Conservation (phyloP, 2,329 filamentous ascomycete species). For the Pyricularia grisea region DNA sequence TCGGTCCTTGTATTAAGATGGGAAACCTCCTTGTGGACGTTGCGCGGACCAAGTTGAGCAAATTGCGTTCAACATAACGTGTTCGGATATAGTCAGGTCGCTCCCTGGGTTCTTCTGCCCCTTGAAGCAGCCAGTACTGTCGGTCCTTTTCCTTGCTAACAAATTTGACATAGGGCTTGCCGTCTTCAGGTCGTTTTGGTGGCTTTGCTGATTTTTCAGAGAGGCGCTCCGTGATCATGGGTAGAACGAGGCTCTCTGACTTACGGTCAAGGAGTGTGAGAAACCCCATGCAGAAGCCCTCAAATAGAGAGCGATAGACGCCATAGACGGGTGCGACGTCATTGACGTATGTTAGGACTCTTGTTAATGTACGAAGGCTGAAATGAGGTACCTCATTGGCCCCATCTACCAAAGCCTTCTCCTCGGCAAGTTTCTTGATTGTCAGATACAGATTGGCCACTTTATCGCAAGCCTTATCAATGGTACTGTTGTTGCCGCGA, state of each 20-base stretch:
- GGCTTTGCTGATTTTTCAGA: slow-evolving; percentile 57
- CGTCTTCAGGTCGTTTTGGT: slow-evolving; percentile 68
- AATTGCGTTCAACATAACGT: slow-evolving; percentile 85
- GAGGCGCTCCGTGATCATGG: slow-evolving; percentile 72
- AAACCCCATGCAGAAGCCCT: slow-evolving; percentile 98
- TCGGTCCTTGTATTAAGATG: slow-evolving; percentile 91
- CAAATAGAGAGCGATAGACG: slow-evolving; percentile 75
- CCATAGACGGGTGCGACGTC: slow-evolving; percentile 80
- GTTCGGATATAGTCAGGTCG: slow-evolving; percentile 93
- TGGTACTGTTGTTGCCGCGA: slow-evolving; percentile 58
- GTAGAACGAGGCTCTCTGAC: slow-evolving; percentile 70
- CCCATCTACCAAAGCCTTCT: slow-evolving; percentile 84
- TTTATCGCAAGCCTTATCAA: slow-evolving; percentile 65
- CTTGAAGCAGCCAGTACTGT: slow-evolving; percentile 85
- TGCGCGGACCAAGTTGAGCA: slow-evolving; percentile 88
- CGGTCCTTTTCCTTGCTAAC: slow-evolving; percentile 52
- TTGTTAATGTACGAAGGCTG: slow-evolving; percentile 86
- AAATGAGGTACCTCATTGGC: slow-evolving; percentile 95
- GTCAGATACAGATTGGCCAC: slow-evolving; percentile 82
- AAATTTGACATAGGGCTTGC: slow-evolving; percentile 71
- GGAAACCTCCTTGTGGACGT: slow-evolving; percentile 88
- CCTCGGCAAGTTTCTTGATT: slow-evolving; percentile 70
- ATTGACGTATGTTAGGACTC: slow-evolving; percentile 79
- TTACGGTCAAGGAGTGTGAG: slow-evolving; percentile 76
- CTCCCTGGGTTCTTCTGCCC: slow-evolving; percentile 54